These are phyloP conservation scores for Collybia sordida DNA, from an alignment of 768 basidiomycete genomes.

Conservation along the genomic window DNA sequence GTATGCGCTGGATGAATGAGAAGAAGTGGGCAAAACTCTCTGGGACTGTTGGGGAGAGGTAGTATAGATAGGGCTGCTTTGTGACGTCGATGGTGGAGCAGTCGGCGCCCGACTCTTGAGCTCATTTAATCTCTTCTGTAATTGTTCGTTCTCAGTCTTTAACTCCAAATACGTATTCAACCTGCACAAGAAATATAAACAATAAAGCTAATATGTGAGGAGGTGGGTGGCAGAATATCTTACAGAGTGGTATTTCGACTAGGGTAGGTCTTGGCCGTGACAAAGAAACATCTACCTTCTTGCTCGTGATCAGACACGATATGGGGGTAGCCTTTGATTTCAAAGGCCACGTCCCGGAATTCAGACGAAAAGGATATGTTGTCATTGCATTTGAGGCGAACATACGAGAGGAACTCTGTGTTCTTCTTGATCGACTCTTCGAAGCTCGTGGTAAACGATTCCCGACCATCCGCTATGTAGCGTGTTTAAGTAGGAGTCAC, in stretches of 20 bases:
- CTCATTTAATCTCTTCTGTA: conserved; percentile 60
- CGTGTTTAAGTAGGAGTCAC: background rate
- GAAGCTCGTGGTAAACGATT: conserved; percentile 55
- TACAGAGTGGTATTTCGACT: conserved; percentile 71
- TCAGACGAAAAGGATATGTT: conserved; percentile 17
- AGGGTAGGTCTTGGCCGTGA: conserved; percentile 75
- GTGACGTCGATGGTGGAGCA: conserved; percentile 19
- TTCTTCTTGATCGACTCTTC: conserved; percentile 50
- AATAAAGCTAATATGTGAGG: background rate
- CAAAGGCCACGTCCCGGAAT: conserved; percentile 59
- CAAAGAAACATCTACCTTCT: conserved; percentile 65
- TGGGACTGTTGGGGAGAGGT: conserved; percentile 28
- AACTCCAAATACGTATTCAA: conserved; percentile 77
- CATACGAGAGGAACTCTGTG: conserved; percentile 54
- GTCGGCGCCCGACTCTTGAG: conserved; percentile 29
- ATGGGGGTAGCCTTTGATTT: conserved; percentile 67
- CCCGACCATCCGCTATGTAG: conserved; percentile 55
- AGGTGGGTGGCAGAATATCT: conserved; percentile 3
- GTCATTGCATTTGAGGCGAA: conserved; percentile 56
- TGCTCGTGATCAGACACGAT: conserved; percentile 33
- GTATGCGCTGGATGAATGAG: conserved; percentile 9
- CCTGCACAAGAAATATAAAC: conserved; percentile 34
- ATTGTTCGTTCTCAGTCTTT: conserved; percentile 82
- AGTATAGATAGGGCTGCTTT: conserved; percentile 33
- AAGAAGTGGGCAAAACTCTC: background rate